phyloP scores from a whole-genome alignment of 2,329 filamentous ascomycete genomes.

The Didymella pomorum region DNA sequence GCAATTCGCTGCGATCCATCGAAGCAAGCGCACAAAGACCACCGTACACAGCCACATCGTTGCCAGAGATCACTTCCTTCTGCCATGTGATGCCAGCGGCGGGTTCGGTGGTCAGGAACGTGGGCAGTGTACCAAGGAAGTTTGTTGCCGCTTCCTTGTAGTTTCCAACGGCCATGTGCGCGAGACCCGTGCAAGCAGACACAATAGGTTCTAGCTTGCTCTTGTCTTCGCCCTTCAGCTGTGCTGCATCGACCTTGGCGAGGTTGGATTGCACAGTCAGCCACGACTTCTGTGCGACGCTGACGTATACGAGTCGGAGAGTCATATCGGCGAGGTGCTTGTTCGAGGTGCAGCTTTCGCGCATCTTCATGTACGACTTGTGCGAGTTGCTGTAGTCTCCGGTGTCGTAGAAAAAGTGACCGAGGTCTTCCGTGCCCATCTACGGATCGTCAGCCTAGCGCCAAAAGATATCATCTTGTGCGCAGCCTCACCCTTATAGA shows the following conservation, averaged over 20 bases:
- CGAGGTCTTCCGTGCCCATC: conserved; percentile 96
- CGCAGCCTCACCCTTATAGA: conserved; percentile 77
- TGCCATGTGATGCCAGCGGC: conserved; percentile 64
- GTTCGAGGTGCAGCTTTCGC: conserved; percentile 84
- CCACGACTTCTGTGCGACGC: conserved; percentile 82
- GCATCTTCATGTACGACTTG: conserved; percentile 85
- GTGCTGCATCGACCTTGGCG: conserved; percentile 62
- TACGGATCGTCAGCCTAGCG: conserved; percentile 48
- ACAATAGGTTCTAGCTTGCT: conserved; percentile 71
- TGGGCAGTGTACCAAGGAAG: conserved; percentile 72
- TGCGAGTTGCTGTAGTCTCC: conserved; percentile 77
- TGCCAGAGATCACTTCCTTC: conserved; percentile 77
- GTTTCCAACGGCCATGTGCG: conserved; percentile 63
- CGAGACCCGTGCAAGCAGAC: conserved; percentile 67
- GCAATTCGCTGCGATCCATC: conserved; percentile 81
- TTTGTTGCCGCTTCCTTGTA: conserved; percentile 73
- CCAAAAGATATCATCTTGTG: not conserved
- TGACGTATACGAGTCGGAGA: conserved; percentile 77
- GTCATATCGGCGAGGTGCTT: conserved; percentile 86
- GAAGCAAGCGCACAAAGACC: conserved; percentile 89
- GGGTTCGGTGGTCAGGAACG: conserved; percentile 52
- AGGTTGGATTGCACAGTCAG: conserved; percentile 69
- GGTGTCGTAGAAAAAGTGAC: conserved; percentile 79
- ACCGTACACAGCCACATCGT: conserved; percentile 92
- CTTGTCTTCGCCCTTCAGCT: conserved; percentile 65